Evolutionary conservation across 768 basidiomycete genomes (phyloP), one percentile per base, ranked within the genome.

Genomic region (Podaxis sp.): DNA sequence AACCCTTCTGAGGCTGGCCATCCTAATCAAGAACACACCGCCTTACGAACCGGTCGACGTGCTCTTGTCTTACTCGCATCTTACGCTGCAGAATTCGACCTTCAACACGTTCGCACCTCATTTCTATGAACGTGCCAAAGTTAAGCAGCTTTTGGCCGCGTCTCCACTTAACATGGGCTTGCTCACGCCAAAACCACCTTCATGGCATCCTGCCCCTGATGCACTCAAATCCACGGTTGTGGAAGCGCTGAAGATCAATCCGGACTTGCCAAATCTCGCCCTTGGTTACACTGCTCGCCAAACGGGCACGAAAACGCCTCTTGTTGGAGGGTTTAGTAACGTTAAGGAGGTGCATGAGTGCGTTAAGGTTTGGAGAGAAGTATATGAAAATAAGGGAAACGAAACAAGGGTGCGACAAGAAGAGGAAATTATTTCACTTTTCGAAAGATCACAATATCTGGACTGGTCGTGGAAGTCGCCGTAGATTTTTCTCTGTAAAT

Each of bases 81-180:
- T 92, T 58, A 87, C 83, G 24, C 78, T 95, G 36, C 91, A 93
- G 71, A 93, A 91, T 73, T 74, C 77, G 60, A 87, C 83, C 15
- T 80, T 88, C 71, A 71, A 74, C 44, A 73, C 78, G 10, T 93
- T 87, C 71, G 79, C 81, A 28, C 75, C 81, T 11, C 80, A 82
- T 44, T 82, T 95, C 59, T 77, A 78, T 65, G 71, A 75, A 20
- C 87, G 89, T 24, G 92, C 91, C 0, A 76, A 83, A 55, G 82
- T 96, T 49, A 71, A 73, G 60, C 89, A 91, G 60, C 78, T 96
- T 30, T 58, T 94, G 56, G 78, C 88, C 2, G 94, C 94, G 1
- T 93, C 93, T 2, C 94, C 94, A 7, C 79, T 96, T 57, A 88
- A 84, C 70, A 95, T 95, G 93, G 89, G 88, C 0, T 82, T 95